Evolutionary conservation across 2,329 filamentous ascomycete species (phyloP).

Genomic region (Pochonia chlamydosporia): DNA sequence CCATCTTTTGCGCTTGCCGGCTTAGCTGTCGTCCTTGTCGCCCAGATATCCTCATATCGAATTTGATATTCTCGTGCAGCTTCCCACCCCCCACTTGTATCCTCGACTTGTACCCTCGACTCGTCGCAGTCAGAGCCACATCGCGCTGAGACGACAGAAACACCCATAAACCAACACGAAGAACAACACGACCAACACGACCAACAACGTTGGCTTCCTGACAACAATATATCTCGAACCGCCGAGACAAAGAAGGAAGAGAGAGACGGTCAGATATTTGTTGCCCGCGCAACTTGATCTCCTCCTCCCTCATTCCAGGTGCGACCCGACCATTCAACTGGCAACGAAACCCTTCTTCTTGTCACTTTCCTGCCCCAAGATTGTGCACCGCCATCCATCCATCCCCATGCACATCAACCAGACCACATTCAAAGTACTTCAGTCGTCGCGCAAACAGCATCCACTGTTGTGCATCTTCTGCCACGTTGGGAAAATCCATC

Average conservation of each 20-base stretch:
- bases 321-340: neutral
- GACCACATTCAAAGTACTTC: neutral
- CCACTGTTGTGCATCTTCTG: neutral
- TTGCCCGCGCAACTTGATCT: no score
- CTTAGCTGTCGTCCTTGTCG: neutral
- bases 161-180: neutral
- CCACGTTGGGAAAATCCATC: neutral
- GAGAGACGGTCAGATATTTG: no score
- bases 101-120: no score
- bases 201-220: neutral
- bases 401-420: no score
- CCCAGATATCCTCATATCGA: neutral
- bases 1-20: neutral
- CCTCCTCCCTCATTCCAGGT: neutral
- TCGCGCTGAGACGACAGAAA: neutral
- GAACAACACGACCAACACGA: neutral
- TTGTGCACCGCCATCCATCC: neutral
- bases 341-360: no score
- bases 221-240: neutral
- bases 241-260: neutral
- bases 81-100: no score
- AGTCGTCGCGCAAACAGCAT: no score
- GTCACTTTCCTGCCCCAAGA: no score
- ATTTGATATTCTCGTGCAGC: no score
- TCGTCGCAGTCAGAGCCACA: neutral